phyloP scores from a whole-genome alignment of 1,284 basidiomycete species.

The Fomitopsis schrenkii region DNA sequence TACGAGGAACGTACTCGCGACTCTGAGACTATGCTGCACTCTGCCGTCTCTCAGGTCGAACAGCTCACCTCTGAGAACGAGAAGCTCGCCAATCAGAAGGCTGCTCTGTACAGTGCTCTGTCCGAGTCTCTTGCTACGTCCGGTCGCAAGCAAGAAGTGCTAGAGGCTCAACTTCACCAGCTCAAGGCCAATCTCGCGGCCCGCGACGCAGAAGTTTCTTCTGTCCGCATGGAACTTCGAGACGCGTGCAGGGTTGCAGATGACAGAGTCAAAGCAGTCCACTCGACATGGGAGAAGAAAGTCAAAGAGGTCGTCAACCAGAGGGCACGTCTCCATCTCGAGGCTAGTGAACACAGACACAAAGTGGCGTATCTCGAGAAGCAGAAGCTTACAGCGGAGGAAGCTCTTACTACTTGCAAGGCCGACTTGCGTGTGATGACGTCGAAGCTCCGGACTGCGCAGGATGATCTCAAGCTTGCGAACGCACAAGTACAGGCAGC shows the following conservation, averaged over 20 bases:
- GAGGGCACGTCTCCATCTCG: not conserved
- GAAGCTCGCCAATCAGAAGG: not conserved
- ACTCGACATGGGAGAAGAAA: not conserved
- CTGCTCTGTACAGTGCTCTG: not conserved
- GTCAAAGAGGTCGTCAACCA: not conserved
- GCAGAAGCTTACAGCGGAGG: not conserved
- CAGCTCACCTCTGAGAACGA: not conserved
- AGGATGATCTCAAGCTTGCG: not conserved
- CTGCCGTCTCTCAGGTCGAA: not conserved
- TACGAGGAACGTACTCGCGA: not conserved
- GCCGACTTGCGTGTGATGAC: not conserved
- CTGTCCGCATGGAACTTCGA: not conserved
- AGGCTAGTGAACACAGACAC: not conserved
- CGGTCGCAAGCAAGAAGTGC: not conserved
- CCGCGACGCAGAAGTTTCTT: not conserved
- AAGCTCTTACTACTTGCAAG: not conserved
- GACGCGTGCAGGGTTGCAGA: not conserved
- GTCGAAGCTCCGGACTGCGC: not conserved
- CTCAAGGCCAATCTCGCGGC: not conserved
- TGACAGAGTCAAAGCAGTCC: not conserved
- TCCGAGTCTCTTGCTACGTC: not conserved
- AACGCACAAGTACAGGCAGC: not conserved
- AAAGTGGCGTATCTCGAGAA: not conserved
- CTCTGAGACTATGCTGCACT: not conserved
- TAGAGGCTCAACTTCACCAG: not conserved